A percentile compares a stretch with the other conserved stretches of the same genome.
Evolutionary conservation across 768 basidiomycete species (phyloP).

Genomic region (Lentinula lateritia): DNA sequence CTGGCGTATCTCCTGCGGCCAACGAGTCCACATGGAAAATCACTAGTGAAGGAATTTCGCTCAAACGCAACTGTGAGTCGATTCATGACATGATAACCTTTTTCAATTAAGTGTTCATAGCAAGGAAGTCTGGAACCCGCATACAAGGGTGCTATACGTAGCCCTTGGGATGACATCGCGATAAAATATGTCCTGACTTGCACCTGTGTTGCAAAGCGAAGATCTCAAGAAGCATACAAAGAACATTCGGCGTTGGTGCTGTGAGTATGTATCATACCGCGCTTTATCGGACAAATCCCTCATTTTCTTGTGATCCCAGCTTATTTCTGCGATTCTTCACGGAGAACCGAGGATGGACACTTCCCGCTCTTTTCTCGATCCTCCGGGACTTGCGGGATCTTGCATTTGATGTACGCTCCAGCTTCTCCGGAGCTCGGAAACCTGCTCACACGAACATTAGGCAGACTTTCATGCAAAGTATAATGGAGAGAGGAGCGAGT

Average conservation of each 20-base stretch:
- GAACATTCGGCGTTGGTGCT: conserved; percentile 71
- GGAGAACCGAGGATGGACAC: conserved; percentile 81
- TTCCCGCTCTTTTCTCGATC: conserved; percentile 79
- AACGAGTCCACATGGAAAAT: conserved; percentile 65
- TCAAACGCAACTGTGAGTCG: conserved; percentile 28
- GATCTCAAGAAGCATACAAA: conserved; percentile 70
- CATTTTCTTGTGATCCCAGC: background rate
- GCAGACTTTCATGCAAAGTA: conserved; percentile 58
- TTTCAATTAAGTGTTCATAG: conserved; percentile 11
- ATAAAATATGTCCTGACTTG: conserved; percentile 78
- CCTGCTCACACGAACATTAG: conserved; percentile 23
- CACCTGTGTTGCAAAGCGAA: conserved; percentile 61
- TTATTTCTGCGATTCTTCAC: conserved; percentile 63
- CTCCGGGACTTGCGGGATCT: conserved; percentile 79
- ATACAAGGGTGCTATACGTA: conserved; percentile 60
- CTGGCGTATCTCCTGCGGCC: conserved; percentile 73
- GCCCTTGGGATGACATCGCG: conserved; percentile 84
- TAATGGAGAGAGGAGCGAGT: conserved; percentile 51
- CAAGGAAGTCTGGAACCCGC: conserved; percentile 24
- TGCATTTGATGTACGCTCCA: conserved; percentile 65
- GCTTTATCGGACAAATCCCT: background rate
- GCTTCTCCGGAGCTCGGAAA: background rate
- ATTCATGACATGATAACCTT: conserved; percentile 4
- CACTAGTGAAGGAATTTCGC: conserved; percentile 8
- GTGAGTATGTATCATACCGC: conserved; percentile 40